A percentile compares a stretch with the other conserved stretches of the same genome.
phyloP scores from a whole-genome alignment of 2,329 filamentous ascomycete species.

The Mycosphaerelloides madeirae region DNA sequence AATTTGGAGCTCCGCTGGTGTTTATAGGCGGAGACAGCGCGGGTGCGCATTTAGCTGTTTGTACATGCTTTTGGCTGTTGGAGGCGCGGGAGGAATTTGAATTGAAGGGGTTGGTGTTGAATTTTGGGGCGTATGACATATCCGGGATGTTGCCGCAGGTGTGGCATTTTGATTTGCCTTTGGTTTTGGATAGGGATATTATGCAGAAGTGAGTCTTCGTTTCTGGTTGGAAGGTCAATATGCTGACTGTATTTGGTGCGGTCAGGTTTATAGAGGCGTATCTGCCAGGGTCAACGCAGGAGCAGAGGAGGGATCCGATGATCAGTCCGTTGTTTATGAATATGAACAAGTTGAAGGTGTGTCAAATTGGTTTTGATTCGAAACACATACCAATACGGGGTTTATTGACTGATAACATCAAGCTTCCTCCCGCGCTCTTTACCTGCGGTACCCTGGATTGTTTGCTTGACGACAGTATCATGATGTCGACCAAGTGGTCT shows the following conservation, averaged over 20 bases:
- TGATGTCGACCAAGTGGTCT: conserved; percentile 53
- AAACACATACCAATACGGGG: not conserved
- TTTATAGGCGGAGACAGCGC: conserved; percentile 50
- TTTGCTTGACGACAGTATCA: conserved; percentile 48
- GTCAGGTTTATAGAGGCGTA: conserved; percentile 44
- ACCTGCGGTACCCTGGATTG: conserved; percentile 52
- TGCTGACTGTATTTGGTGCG: conserved; percentile 5
- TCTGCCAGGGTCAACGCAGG: conserved; percentile 39
- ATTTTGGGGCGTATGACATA: conserved; percentile 52
- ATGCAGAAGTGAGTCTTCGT: conserved; percentile 35
- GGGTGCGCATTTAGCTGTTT: conserved; percentile 47
- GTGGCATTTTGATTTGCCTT: conserved; percentile 37
- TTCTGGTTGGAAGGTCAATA: not conserved
- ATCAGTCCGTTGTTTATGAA: conserved; percentile 51
- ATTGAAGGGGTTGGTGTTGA: conserved; percentile 49
- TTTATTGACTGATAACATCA: conserved; percentile 17
- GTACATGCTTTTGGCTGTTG: conserved; percentile 47
- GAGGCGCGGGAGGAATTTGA: conserved; percentile 36
- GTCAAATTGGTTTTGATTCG: not conserved
- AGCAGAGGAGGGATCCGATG: conserved; percentile 41
- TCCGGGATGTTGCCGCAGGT: conserved; percentile 40
- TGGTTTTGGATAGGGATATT: conserved; percentile 45
- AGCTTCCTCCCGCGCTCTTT: conserved; percentile 52
- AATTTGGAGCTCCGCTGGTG: conserved; percentile 39
- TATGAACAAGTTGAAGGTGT: conserved; percentile 27